Percentiles rank a stretch among this genome's conserved stretches.
phyloP scores from a whole-genome alignment of 768 basidiomycete species.

The Trichaptum fuscoviolaceum region DNA sequence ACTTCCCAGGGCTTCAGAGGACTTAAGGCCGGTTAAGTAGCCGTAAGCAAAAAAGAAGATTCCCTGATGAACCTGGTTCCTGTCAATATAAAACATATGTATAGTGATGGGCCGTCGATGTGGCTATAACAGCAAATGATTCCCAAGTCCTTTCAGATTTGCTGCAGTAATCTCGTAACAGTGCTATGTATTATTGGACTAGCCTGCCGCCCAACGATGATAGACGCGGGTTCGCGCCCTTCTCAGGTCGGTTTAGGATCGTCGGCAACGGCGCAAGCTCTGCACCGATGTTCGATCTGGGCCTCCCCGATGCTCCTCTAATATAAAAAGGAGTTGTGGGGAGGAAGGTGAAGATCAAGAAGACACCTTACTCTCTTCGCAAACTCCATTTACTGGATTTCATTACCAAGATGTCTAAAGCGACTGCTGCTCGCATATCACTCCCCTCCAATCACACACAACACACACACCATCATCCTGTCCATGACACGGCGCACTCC shows the following conservation, averaged over 20 bases:
- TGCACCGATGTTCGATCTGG: background rate
- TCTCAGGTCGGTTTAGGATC: background rate
- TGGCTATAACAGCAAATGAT: background rate
- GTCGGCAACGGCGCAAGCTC: background rate
- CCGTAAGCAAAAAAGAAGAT: too few relatives aligned
- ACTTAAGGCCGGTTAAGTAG: too few relatives aligned
- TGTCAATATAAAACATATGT: background rate
- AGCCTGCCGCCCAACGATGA: background rate
- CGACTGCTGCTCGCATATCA: background rate
- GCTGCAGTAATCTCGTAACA: background rate
- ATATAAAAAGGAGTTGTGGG: background rate
- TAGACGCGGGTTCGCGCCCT: background rate
- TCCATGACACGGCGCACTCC: background rate
- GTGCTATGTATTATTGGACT: background rate
- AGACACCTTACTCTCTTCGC: background rate
- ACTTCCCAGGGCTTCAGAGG: too few relatives aligned
- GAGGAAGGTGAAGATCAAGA: background rate
- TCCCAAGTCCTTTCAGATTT: background rate
- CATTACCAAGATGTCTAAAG: background rate
- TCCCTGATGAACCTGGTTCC: background rate
- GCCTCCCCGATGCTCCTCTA: background rate
- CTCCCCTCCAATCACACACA: background rate
- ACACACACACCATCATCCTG: background rate
- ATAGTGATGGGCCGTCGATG: background rate
- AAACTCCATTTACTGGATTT: background rate